Evolutionary conservation across 2,329 filamentous ascomycete genomes (phyloP).

Genomic region (Tolypocladium nubicola): DNA sequence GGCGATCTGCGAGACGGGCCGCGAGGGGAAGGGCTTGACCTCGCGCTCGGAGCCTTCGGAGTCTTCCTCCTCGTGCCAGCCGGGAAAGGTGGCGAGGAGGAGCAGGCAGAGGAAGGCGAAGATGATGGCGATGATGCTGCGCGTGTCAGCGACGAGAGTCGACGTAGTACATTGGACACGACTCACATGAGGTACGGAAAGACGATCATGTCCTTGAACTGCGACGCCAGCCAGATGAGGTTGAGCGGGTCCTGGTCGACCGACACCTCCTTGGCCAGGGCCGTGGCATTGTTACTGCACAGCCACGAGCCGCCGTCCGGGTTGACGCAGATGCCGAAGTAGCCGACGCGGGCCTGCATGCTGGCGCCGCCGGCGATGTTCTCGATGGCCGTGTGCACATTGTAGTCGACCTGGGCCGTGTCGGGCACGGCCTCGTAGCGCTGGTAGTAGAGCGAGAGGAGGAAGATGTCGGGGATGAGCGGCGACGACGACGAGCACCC

Average conservation of each 20-base stretch:
- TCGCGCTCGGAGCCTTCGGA: slow-evolving; percentile 73
- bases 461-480: slow-evolving; percentile 89
- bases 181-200: slow-evolving; percentile 92
- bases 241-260: slow-evolving; percentile 94
- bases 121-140: slow-evolving; percentile 90
- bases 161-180: rapidly evolving
- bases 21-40: slow-evolving; percentile 87
- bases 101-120: slow-evolving; percentile 95
- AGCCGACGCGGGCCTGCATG: slow-evolving; percentile 86
- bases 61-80: slow-evolving; percentile 90
- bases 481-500: slow-evolving; percentile 96
- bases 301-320: slow-evolving; percentile 83
- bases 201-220: slow-evolving; percentile 97
- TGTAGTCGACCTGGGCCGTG: slow-evolving; percentile 83
- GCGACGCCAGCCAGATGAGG: slow-evolving; percentile 90
- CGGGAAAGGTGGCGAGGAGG: slow-evolving; percentile 89
- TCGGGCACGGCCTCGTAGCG: slow-evolving; percentile 72
- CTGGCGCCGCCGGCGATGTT: slow-evolving; percentile 81
- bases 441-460: slow-evolving; percentile 96
- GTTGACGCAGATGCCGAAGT: slow-evolving; percentile 96
- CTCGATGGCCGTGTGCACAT: slow-evolving; percentile 71
- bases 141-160: not conserved
- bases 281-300: slow-evolving; percentile 94
- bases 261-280: slow-evolving; percentile 77
- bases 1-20: slow-evolving; percentile 84